Evolutionary conservation across 2,329 filamentous ascomycete genomes (phyloP), one percentile per base, ranked within the genome.

Genomic region (Venturia pyrina): DNA sequence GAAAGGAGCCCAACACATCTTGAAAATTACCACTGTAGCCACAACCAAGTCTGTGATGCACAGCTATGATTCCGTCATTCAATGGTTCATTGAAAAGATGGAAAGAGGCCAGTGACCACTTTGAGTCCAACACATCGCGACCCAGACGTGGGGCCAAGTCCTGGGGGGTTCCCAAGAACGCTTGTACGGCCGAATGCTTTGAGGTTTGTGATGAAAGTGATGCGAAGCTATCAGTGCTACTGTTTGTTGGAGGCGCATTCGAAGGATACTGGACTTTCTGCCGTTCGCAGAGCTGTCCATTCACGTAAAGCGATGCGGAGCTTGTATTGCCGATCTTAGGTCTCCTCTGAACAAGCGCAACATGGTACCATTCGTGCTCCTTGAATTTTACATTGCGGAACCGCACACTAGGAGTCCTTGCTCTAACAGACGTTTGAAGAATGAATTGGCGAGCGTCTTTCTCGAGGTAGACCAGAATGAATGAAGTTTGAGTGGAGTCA

Each of bases 1-100:
- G 92, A 72, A 99, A 96, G 1, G 92, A 93, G 5, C 96, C 95
- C 17, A 99, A 83, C 70, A 91, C 95, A 73, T 99, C 95, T 76
- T 99, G 95, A 71, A 96, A 96, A 73, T 99, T 99, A 19, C 95
- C 95, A 72, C 91, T 88, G 71, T 99, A 99, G 61, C 91, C 87
- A 32, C 92, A 89, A 0, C 95, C 93, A 21, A 99, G 86, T 62
- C 93, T 90, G 73, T 89, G 91, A 72, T 96, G 91, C 0, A 99
- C 95, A 15, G 93, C 89, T 65, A 99, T 82, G 67, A 96, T 85
- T 75, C 99, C 95, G 73, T 98, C 93, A 67, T 91, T 96, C 44
- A 97, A 80, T 0, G 88, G 85, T 67, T 96, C 91, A 66, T 93
- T 89, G 68, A 97, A 92, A 5, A 99, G 80, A 75, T 97, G 90